phyloP scores from a whole-genome alignment of 345 rosid species.

The Arabis hirsuta region DNA sequence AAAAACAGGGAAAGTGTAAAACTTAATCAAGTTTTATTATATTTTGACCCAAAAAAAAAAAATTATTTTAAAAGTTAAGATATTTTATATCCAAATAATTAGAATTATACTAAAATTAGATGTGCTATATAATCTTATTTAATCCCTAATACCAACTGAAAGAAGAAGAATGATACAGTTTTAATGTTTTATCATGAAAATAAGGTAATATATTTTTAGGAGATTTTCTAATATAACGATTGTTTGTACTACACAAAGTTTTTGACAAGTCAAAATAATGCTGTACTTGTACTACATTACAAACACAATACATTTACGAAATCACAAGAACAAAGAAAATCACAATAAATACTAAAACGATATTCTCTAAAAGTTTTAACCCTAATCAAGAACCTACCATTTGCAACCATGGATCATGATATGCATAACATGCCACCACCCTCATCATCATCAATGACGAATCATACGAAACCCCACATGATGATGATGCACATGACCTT shows the following conservation, averaged over 20 bases:
- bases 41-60: no score
- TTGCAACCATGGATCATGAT: constrained; percentile 42
- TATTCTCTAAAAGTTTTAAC: background rate
- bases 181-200: background rate
- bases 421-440: constrained; percentile 49
- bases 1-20: no score
- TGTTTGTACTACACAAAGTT: constrained; percentile 35
- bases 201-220: constrained; percentile 4
- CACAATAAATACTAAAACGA: constrained; percentile 22
- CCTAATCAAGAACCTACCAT: background rate
- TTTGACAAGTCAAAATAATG: constrained; percentile 11
- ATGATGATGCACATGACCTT: constrained; percentile 75
- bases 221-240: background rate
- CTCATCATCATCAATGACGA: constrained; percentile 36
- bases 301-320: constrained; percentile 3
- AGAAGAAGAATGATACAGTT: background rate
- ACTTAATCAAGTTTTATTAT: no score
- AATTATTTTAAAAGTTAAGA: no score
- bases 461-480: constrained; percentile 36
- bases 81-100: no score
- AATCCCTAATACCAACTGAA: no score
- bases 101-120: no score
- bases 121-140: no score
- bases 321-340: constrained; percentile 5
- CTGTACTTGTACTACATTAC: constrained; percentile 32